Base-by-base conservation (phyloP, 805 yeast genomes). In the Metschnikowia gelsemii region DNA sequence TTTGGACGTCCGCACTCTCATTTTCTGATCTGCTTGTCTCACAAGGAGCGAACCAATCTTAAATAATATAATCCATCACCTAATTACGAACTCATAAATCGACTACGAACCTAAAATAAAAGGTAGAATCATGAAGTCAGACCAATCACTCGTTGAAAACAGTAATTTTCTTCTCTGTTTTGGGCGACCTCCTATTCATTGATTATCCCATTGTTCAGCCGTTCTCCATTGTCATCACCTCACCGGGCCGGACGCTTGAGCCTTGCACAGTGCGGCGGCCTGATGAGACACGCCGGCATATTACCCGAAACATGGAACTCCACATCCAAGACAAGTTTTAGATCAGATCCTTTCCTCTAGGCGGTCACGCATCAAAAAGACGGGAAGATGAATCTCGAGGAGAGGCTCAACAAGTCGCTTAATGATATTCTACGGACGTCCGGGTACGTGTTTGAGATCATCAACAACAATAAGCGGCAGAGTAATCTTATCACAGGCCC, bases 391-490 rank as follows among this genome's bases (percentile, higher is more conserved):
- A 69, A 64, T 50, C 56, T 70, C 27, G 73, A 69, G 43, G 53
- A 63, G 27, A 64, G 64, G 49, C 63, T 70, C 40, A 69, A 64
- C 38, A 56, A 55, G 38, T 63, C 73, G n/a, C 57, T 70, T 33
- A 61, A 66, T 48, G 73, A 69, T 33, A 59, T 70, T 4, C 63
- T 70, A 35, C 62, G 66, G 39, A 58, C 72, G 4, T 59, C 73
- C 0, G 75, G 74, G n/a, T 68, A 66, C 49, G 62, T 70, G 20
- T 68, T 66, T 45, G 75, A 70, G 51, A 61, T 64, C 38, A 60
- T 70, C 43, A 66, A 62, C 50, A 67, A 63, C 48, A 68, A 67
- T 40, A 68, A 61, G 43, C 59, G 60, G 34, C 73, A 66, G 46
- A 63, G 72, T 43, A 70, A 70, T 46, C 51, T 68, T 24, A 59